Base-by-base conservation (phyloP, 1,284 basidiomycete species). In the Ceratorhiza oryzae-sativae region DNA sequence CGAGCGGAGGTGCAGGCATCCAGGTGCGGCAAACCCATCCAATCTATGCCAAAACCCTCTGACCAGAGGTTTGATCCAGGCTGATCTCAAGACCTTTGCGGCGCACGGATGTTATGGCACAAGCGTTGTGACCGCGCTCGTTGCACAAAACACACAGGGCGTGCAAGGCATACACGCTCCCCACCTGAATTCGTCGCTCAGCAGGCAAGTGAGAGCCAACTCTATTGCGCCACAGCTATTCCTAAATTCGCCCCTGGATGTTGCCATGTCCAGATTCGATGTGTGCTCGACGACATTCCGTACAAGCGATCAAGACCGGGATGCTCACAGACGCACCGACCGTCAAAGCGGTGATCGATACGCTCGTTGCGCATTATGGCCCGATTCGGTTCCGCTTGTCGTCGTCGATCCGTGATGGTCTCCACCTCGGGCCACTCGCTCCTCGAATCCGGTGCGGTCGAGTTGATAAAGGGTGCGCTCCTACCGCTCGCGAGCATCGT, bases 391-490 rank as follows among this genome's bases (percentile, higher is more conserved):
- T 77, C 80, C 1, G 75, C 76, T 10, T 9, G 45, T 74, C 41
- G 67, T 74, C 30, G 88, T 93, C 74, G 94, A 97, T 79, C 95
- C 96, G 95, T 98, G 25, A 96, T 92, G 80, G 92, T 98, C 0
- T 95, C 94, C 1, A 97, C 95, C 0, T 95, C 94, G 0, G 95
- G 95, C 1, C 93, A 96, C 76, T 86, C 85, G 8, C 84, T 98
- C 0, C 84, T 98, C 2, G 84, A 89, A 1, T 80, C 86, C 4
- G 85, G 88, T 10, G 93, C 94, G 0, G 79, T 96, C 51, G 79
- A 84, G 3, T 83, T 85, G 1, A 78, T 97, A 68, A 83, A 88
- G 10, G 72, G 80, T 0, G 84, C 89, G 12, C 81, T 98, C 0
- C 86, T 97, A 56, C 93, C 93, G 0, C 81, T 92, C 10, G 85